A percentile compares a stretch with the other conserved stretches of the same genome.
Evolutionary conservation across 1,284 basidiomycete genomes (phyloP).

Genomic region (Puccinia hordei): DNA sequence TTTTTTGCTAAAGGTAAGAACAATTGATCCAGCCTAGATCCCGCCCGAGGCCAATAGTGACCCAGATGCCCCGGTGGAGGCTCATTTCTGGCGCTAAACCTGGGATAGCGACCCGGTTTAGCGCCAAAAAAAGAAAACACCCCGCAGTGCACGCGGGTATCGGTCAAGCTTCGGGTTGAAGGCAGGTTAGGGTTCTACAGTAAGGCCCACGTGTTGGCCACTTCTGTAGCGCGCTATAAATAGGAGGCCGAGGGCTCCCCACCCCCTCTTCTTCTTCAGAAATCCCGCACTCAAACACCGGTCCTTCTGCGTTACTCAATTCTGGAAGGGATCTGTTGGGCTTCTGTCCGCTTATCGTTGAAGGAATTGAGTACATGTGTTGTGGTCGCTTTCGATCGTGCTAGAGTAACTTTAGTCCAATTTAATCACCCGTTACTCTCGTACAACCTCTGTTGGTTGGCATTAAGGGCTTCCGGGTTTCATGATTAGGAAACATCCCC

Average conservation of each 20-base stretch:
- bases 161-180: no score
- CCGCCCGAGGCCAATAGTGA: no score
- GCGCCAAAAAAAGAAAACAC: no score
- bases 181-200: not conserved
- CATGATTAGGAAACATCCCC: slow-evolving; percentile 29
- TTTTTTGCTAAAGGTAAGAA: no score
- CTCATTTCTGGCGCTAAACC: no score
- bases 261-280: not conserved
- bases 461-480: slow-evolving; percentile 27
- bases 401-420: slow-evolving; percentile 11
- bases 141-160: no score
- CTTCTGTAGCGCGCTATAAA: not conserved
- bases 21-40: no score
- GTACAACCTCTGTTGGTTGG: not conserved
- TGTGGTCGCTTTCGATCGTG: slow-evolving; percentile 35
- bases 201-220: slow-evolving; percentile 11
- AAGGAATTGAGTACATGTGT: not conserved
- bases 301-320: slow-evolving; percentile 7
- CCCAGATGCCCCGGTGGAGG: no score
- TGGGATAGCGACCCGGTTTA: no score
- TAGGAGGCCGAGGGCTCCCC: not conserved
- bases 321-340: not conserved
- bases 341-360: not conserved
- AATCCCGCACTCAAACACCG: slow-evolving; percentile 28
- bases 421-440: slow-evolving; percentile 40